A percentile compares a stretch with the other conserved stretches of the same genome.
phyloP scores from a whole-genome alignment of 2,329 filamentous ascomycete genomes.

The Talaromyces sp. region DNA sequence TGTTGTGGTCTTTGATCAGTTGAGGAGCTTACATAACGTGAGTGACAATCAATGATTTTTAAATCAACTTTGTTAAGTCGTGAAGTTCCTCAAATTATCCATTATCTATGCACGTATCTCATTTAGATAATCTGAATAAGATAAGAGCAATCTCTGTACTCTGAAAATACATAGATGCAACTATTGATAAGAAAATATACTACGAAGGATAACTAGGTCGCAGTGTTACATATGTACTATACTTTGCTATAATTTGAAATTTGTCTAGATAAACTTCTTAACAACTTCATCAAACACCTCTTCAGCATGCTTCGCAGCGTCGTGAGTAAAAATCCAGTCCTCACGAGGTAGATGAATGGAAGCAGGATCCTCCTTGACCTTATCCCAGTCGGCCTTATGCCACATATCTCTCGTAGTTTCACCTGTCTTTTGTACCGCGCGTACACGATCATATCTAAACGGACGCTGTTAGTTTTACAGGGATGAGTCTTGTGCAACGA shows the following conservation, averaged over 20 bases:
- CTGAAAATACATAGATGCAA: neutral
- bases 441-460: constrained; percentile 46
- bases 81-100: neutral
- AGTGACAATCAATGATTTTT: neutral
- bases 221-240: neutral
- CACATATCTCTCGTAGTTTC: constrained; percentile 49
- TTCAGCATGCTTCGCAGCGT: constrained; percentile 49
- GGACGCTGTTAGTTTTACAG: neutral
- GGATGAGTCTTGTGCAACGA: neutral
- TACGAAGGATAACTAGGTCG: neutral
- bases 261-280: constrained; percentile 22
- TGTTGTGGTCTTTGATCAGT: neutral
- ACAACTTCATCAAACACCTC: constrained; percentile 34
- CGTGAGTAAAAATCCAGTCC: constrained; percentile 50
- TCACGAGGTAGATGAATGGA: constrained; percentile 49
- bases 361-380: constrained; percentile 40
- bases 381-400: constrained; percentile 52
- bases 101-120: too few species aligned
- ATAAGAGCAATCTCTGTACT: neutral
- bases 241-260: neutral
- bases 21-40: neutral
- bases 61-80: neutral
- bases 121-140: too few species aligned
- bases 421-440: constrained; percentile 48
- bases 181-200: neutral